phyloP scores from a whole-genome alignment of 1,139 yeast species.

The Yamadazyma trypodendri region DNA sequence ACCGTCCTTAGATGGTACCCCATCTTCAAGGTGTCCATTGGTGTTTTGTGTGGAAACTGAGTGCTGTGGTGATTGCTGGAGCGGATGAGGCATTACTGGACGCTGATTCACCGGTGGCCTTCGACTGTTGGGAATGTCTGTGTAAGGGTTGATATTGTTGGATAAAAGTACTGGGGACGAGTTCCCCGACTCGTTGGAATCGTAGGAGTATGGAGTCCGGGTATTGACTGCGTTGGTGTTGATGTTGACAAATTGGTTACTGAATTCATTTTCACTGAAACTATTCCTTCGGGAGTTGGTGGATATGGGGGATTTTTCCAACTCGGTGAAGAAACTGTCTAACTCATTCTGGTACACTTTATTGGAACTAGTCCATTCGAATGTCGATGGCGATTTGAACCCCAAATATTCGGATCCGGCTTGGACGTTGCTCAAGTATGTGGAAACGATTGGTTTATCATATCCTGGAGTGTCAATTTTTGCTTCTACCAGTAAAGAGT shows the following conservation, averaged over 20 bases:
- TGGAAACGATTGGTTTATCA: slow-evolving; percentile 5
- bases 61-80: not conserved
- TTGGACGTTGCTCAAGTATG: slow-evolving; percentile 4
- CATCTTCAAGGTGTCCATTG: not conserved
- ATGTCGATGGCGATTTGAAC: slow-evolving; percentile 18
- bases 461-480: not conserved
- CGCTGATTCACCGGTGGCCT: not conserved
- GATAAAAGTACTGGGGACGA: slow-evolving; percentile 13
- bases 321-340: slow-evolving; percentile 39
- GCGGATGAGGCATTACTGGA: no score
- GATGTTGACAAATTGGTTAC: slow-evolving; percentile 4
- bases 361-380: slow-evolving; percentile 28
- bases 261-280: slow-evolving; percentile 7
- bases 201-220: slow-evolving; percentile 10
- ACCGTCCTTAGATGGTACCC: slow-evolving; percentile 39
- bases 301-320: slow-evolving; percentile 32
- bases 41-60: not conserved
- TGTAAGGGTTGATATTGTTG: slow-evolving; percentile 1
- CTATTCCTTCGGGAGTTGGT: slow-evolving; percentile 17
- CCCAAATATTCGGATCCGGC: slow-evolving; percentile 2
- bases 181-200: slow-evolving; percentile 12
- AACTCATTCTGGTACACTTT: slow-evolving; percentile 13
- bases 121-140: slow-evolving; percentile 1
- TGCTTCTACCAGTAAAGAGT: not conserved
- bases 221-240: not conserved